Conservation (phyloP, 768 basidiomycete genomes). For the Tremella yokohamensis region DNA sequence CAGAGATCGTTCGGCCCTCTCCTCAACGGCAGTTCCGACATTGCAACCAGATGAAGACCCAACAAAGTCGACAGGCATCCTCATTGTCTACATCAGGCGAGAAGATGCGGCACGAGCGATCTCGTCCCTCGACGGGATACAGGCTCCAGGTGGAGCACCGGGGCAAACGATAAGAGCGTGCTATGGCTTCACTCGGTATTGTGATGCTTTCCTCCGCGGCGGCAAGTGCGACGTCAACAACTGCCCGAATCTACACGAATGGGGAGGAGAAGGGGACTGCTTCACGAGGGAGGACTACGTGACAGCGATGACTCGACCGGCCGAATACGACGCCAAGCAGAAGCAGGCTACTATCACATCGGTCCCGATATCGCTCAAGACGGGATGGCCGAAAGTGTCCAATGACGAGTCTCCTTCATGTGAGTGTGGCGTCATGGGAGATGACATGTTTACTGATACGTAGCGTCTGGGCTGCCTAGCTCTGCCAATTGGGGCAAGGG, state of each 20-base stretch:
- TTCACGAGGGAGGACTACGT: conserved; percentile 95
- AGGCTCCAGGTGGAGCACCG: conserved; percentile 76
- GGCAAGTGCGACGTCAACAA: conserved; percentile 70
- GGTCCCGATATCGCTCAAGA: conserved; percentile 29
- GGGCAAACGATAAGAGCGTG: conserved; percentile 87
- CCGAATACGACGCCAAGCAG: conserved; percentile 42
- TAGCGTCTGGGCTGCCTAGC: conserved; percentile 33
- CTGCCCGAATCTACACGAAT: conserved; percentile 94
- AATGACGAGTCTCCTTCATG: conserved; percentile 34
- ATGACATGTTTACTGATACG: conserved; percentile 4
- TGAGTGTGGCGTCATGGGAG: conserved; percentile 12
- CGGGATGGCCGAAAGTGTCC: conserved; percentile 42
- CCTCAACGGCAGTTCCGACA: conserved; percentile 58
- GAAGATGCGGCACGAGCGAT: conserved; percentile 95
- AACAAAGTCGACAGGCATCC: conserved; percentile 63
- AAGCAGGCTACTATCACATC: conserved; percentile 28
- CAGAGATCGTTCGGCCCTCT: conserved; percentile 75
- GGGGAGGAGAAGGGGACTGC: conserved; percentile 97
- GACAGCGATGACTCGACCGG: conserved; percentile 60
- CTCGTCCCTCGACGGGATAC: conserved; percentile 82
- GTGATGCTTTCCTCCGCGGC: conserved; percentile 88
- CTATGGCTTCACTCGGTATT: conserved; percentile 95
- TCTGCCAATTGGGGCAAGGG: conserved; percentile 42
- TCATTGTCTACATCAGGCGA: conserved; percentile 89
- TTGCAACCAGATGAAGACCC: conserved; percentile 55